These are phyloP conservation scores for Teunomyces pallodes DNA, from an alignment of 805 yeast species.

Conservation along the genomic window DNA sequence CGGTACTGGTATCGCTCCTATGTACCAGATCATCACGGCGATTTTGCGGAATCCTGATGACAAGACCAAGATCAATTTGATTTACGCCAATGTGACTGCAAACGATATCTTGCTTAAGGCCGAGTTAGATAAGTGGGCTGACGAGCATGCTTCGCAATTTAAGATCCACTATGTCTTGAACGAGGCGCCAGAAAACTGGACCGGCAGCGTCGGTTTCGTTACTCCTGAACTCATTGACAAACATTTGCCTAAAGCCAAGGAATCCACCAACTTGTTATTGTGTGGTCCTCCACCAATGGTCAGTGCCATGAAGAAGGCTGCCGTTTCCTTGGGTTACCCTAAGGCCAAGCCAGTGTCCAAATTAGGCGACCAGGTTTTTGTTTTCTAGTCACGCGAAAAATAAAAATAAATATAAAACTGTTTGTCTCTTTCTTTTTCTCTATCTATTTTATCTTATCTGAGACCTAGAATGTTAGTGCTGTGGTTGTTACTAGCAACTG, in stretches of 20 bases:
- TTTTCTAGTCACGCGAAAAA: constrained; percentile 47
- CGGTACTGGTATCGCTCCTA: constrained; percentile 95
- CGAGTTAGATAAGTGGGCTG: constrained; percentile 69
- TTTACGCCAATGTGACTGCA: constrained; percentile 79
- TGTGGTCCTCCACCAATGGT: constrained; percentile 97
- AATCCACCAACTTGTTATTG: constrained; percentile 66
- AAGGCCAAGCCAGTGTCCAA: constrained; percentile 89
- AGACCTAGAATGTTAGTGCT: not conserved
- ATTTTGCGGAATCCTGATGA: constrained; percentile 76
- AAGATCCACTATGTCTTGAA: constrained; percentile 73
- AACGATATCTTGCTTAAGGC: constrained; percentile 77
- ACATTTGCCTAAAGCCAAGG: constrained; percentile 59
- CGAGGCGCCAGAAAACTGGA: constrained; percentile 70
- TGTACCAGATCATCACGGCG: constrained; percentile 88
- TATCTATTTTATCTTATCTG: too few species aligned
- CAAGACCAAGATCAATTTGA: constrained; percentile 66
- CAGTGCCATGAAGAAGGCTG: constrained; percentile 77
- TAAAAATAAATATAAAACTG: too few species aligned
- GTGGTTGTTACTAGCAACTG: not conserved
- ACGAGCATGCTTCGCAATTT: constrained; percentile 56
- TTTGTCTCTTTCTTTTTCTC: too few species aligned
- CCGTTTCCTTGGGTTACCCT: constrained; percentile 67
- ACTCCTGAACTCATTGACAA: constrained; percentile 69
- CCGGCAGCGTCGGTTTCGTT: constrained; percentile 75
- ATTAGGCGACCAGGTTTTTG: constrained; percentile 86